Evolutionary conservation across 2,329 filamentous ascomycete species (phyloP), one percentile per base, ranked within the genome.

Genomic region (Ophiocordyceps camponoti-rufipedis): DNA sequence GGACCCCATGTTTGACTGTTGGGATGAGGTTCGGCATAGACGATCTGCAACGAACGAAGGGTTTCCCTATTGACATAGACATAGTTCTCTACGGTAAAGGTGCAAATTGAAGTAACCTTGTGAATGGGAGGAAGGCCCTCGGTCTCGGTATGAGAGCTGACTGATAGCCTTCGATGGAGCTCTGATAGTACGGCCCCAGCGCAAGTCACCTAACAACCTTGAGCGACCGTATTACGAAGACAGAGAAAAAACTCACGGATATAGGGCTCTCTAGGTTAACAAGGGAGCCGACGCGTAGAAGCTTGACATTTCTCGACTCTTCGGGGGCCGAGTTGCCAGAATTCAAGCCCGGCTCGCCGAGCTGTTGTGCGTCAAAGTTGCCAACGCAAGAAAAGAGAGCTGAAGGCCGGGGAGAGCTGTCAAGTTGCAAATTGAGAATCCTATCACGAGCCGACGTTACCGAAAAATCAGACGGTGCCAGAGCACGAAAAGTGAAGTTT

Each of bases 31-130:
- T 95, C 88, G 1, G 82, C 78, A 46, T 82, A 80, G 28, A 94
- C 69, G 28, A 98, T 85, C 54, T 95, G 89, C 9, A 98, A 71
- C 1, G 87, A 87, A 13, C 76, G 63, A 40, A 96, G 65, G 0
- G 88, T 84, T 55, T 95, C 86, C 2, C 74, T 66, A 52, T 85
- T 91, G 52, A 95, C 69, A 54, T 91, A 85, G 78, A 89, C 85
- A 44, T 65, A 65, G 45, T 69, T 58, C 35, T 62, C 60, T 23
- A 94, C 65, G 31, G 72, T 80, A 59, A 93, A 87, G 75, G 85
- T 88, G 54, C 83, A 73, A 11, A 95, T 62, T 1, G 68, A 70
- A 23, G 62, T 67, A 28, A 94, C 67, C 7, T 67, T 70, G 51
- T 83, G 83, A 40, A 52, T 44, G 11, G 49, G 41, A 12, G 74